phyloP scores from a whole-genome alignment of 75 land plant species.

The Sequoiadendron giganteum region DNA sequence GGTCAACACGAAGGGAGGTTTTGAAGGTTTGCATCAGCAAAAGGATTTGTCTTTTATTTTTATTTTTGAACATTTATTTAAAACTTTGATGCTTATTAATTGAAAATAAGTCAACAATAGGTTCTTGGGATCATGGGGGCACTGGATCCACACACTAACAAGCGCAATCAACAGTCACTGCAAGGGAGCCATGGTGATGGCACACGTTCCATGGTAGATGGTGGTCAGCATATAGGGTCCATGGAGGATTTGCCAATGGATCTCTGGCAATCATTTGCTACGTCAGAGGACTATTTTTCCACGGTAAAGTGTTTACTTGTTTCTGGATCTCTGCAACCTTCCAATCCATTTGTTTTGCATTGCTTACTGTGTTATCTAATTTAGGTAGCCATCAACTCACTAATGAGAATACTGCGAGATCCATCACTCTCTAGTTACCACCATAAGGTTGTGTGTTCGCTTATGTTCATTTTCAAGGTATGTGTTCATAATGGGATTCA shows the following conservation, averaged over 20 bases:
- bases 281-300: conserved; percentile 95
- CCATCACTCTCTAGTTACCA: conserved; percentile 94
- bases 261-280: conserved; percentile 83
- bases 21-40: conserved; percentile 57
- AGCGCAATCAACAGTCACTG: conserved; percentile 74
- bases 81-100: background rate
- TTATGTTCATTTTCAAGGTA: conserved; percentile 98
- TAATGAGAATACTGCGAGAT: conserved; percentile 94
- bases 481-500: background rate
- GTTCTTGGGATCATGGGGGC: conserved; percentile 98
- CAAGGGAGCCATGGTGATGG: conserved; percentile 84
- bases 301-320: conserved; percentile 46
- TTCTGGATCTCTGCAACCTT: background rate
- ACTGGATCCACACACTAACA: conserved; percentile 88
- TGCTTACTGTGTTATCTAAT: conserved; percentile 4
- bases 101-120: conserved; percentile 22
- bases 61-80: background rate
- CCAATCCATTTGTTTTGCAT: background rate
- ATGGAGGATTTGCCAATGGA: conserved; percentile 86
- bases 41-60: background rate
- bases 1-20: conserved; percentile 92
- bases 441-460: conserved; percentile 91
- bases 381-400: conserved; percentile 95
- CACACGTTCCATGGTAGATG: conserved; percentile 59
- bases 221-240: conserved; percentile 72